Percentiles rank a stretch among this genome's conserved stretches.
Evolutionary conservation across 2,329 filamentous ascomycete species (phyloP).

Genomic region (Aspergillus pseudonomiae): DNA sequence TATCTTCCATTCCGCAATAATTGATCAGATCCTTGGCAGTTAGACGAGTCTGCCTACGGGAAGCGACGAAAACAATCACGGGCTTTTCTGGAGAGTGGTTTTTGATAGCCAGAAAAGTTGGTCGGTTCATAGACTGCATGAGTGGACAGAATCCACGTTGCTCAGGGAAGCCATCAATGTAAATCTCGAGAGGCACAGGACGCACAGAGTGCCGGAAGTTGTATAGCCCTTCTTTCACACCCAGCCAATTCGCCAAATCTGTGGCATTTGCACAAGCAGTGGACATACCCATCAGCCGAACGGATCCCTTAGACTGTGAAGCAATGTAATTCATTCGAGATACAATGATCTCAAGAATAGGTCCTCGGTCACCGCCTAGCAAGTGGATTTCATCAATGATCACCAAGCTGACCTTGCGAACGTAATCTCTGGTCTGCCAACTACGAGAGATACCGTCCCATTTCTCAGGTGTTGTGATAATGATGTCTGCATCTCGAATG

Average conservation of each 20-base stretch:
- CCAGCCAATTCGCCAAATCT: conserved; percentile 94
- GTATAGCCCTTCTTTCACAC: conserved; percentile 92
- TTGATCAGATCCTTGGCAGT: conserved; percentile 97
- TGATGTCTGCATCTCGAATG: conserved; percentile 94
- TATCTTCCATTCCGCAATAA: conserved; percentile 97
- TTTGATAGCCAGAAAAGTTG: conserved; percentile 95
- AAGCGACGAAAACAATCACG: conserved; percentile 97
- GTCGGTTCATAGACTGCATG: conserved; percentile 99
- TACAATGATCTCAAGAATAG: conserved; percentile 96
- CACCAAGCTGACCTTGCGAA: conserved; percentile 89
- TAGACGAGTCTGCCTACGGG: conserved; percentile 87
- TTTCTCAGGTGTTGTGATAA: conserved; percentile 99
- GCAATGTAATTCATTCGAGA: conserved; percentile 97
- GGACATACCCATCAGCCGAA: conserved; percentile 96
- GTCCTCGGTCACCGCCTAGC: conserved; percentile 92
- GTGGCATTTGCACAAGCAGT: conserved; percentile 95
- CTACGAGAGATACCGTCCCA: conserved; percentile 99
- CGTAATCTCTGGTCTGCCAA: conserved; percentile 97
- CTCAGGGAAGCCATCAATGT: conserved; percentile 96
- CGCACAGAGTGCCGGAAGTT: conserved; percentile 98
- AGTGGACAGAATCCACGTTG: conserved; percentile 92
- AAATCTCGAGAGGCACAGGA: conserved; percentile 92
- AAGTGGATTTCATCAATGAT: conserved; percentile 99
- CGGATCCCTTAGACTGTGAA: conserved; percentile 84
- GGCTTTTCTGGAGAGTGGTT: conserved; percentile 95